Evolutionary conservation across 345 rosid genomes (phyloP).

Genomic region (Lepidium africanum): DNA sequence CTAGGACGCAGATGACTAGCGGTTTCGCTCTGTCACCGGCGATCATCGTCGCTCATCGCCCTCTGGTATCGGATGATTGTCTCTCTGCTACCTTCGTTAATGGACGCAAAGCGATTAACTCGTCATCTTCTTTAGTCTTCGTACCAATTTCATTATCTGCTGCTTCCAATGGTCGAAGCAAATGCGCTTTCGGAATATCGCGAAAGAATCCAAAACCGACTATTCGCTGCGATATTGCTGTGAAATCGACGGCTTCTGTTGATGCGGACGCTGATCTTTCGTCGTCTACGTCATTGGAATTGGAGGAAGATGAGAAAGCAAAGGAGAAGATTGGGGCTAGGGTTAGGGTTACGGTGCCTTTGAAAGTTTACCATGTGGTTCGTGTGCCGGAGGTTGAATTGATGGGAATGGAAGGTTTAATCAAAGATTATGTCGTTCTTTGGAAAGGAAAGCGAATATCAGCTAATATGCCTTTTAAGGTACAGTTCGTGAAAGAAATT

Average conservation of each 20-base stretch:
- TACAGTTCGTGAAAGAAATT: slow-evolving; percentile 52
- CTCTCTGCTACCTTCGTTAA: background rate
- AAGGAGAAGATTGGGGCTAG: slow-evolving; percentile 50
- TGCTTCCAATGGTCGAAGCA: slow-evolving; percentile 5
- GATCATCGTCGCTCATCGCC: slow-evolving; percentile 19
- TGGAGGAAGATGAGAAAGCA: slow-evolving; percentile 25
- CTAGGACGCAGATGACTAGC: slow-evolving; percentile 27
- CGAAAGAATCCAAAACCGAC: slow-evolving; percentile 12
- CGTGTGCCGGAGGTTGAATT: slow-evolving; percentile 69
- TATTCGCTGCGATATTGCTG: slow-evolving; percentile 35
- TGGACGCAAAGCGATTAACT: background rate
- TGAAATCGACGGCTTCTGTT: slow-evolving; percentile 28
- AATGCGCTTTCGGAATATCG: slow-evolving; percentile 16
- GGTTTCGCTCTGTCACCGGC: slow-evolving; percentile 21
- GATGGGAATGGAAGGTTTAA: slow-evolving; percentile 65
- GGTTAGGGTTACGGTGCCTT: slow-evolving; percentile 67
- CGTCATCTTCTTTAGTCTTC: background rate
- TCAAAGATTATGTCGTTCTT: slow-evolving; percentile 58
- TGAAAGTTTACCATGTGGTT: slow-evolving; percentile 84
- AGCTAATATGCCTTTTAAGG: slow-evolving; percentile 78
- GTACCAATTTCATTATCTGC: slow-evolving; percentile 7
- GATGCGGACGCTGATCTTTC: slow-evolving; percentile 17
- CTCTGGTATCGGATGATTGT: slow-evolving; percentile 17
- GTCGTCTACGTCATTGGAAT: slow-evolving; percentile 23
- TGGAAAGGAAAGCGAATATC: slow-evolving; percentile 83